Evolutionary conservation across 225 moss, liverwort and hornwort species (phyloP).

Genomic region (Asterella californica): DNA sequence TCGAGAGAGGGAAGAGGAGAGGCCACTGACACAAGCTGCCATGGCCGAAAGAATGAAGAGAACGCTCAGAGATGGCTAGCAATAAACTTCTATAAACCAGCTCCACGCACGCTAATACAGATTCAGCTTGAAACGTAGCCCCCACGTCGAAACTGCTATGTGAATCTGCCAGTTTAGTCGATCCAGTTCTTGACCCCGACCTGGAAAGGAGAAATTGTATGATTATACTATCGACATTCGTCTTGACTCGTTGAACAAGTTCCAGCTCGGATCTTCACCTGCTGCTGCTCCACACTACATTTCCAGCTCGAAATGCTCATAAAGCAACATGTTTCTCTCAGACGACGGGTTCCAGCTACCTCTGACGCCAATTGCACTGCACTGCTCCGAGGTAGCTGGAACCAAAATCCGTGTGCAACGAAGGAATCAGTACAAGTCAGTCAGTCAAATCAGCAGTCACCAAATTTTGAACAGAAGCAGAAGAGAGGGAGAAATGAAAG

Average conservation of each 20-base stretch:
- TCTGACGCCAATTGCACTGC: not conserved
- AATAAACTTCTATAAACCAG: not conserved
- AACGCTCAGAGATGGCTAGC: not conserved
- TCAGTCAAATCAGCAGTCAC: not conserved
- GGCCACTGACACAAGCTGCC: conserved; percentile 26
- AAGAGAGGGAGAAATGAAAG: conserved; percentile 1
- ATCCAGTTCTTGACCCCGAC: not conserved
- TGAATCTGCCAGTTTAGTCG: not conserved
- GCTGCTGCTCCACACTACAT: conserved; percentile 11
- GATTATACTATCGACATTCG: not conserved
- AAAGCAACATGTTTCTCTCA: not conserved
- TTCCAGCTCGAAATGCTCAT: not conserved
- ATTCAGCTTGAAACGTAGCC: not conserved
- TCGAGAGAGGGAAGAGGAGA: conserved; percentile 9
- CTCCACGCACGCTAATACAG: not conserved
- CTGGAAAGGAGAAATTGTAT: not conserved
- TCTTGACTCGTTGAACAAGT: not conserved
- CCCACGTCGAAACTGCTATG: no score
- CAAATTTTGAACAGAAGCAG: not conserved
- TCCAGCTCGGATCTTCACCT: conserved; percentile 10
- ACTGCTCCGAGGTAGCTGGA: conserved; percentile 17
- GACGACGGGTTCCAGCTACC: conserved; percentile 15
- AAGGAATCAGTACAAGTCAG: not conserved
- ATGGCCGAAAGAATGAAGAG: conserved; percentile 13
- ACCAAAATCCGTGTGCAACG: not conserved